Evolutionary conservation across 2,329 filamentous ascomycete species (phyloP).

Genomic region (Biscogniauxia mediterranea): DNA sequence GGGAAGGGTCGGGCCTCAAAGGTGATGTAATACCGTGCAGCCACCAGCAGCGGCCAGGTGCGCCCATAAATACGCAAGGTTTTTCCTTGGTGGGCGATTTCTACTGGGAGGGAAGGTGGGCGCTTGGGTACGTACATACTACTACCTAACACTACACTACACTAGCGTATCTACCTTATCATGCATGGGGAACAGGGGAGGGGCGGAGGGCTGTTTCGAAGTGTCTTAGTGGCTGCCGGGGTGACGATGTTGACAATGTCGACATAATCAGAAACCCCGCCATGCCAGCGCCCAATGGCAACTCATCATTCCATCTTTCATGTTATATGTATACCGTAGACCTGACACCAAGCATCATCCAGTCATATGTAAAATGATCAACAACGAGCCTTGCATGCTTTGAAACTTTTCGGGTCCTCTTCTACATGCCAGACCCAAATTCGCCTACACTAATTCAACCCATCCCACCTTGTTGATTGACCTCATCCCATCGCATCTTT

Average conservation of each 20-base stretch:
- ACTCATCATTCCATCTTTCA: conserved; percentile 11
- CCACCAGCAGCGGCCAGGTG: too few species aligned
- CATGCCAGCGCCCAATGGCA: conserved; percentile 26
- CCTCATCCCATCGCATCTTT: neutral
- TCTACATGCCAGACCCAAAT: neutral
- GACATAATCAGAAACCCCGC: conserved; percentile 26
- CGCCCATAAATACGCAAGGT: too few species aligned
- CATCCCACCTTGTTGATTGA: neutral
- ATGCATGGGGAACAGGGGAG: neutral
- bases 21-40: too few species aligned
- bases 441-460: neutral
- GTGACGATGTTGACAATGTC: conserved; percentile 32
- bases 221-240: conserved; percentile 28
- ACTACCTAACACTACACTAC: too few species aligned
- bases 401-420: neutral
- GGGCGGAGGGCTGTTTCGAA: conserved; percentile 7
- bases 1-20: too few species aligned
- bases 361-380: conserved; percentile 7
- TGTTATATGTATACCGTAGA: neutral
- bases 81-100: too few species aligned
- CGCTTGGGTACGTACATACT: neutral
- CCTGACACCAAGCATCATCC: conserved; percentile 7
- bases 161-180: neutral
- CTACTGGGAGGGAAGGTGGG: neutral
- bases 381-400: conserved; percentile 4